A percentile compares a stretch with the other conserved stretches of the same genome.
Conservation (phyloP, 202 grass and related monocot species). For the Setaria italica region DNA sequence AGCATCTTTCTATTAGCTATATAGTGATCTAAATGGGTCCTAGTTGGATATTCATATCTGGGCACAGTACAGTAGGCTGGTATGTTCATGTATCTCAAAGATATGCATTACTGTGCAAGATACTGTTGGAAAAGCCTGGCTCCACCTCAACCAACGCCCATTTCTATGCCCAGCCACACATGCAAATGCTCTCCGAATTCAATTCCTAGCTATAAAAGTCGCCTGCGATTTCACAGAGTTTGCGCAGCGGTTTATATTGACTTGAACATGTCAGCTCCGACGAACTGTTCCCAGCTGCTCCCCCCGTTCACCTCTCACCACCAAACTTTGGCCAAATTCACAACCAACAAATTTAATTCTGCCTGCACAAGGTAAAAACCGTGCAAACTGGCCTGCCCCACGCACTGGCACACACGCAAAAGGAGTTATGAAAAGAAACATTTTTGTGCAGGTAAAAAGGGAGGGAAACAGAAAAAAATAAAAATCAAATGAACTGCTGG, state of each 20-base stretch:
- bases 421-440: not conserved
- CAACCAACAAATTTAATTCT: conserved; percentile 27
- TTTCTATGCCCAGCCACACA: not conserved
- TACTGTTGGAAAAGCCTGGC: not conserved
- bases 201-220: conserved; percentile 5
- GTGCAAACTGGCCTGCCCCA: not conserved
- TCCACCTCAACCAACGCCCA: conserved; percentile 1
- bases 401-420: not conserved
- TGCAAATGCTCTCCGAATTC: not conserved
- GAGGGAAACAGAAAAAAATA: not conserved
- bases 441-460: not conserved
- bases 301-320: no score
- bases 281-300: conserved; percentile 21
- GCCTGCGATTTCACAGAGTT: conserved; percentile 23
- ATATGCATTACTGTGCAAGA: not conserved
- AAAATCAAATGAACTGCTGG: not conserved
- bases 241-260: not conserved
- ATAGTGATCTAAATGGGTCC: no score
- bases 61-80: not conserved
- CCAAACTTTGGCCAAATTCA: conserved; percentile 41
- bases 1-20: no score
- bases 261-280: not conserved
- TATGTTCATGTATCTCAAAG: not conserved
- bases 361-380: not conserved
- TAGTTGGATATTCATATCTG: not conserved